Evolutionary conservation across 352 stramenopile species (phyloP), one percentile per base, ranked within the genome.

Genomic region (Thalassiosira exigua): DNA sequence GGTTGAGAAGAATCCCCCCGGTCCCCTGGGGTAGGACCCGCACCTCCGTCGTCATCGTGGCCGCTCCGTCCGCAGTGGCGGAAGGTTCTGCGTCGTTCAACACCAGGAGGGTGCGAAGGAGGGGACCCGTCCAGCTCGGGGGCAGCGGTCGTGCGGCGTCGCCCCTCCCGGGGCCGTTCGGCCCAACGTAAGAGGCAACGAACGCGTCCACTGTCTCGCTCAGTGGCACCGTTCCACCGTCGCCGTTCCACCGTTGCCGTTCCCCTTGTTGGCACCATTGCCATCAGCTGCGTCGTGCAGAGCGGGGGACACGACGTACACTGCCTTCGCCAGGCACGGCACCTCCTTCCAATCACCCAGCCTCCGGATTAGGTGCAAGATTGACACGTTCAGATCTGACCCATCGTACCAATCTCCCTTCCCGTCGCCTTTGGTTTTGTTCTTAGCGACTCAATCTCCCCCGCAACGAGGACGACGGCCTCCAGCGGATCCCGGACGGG

Each of bases 271-370:
- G n/a, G n/a, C n/a, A n/a, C n/a, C n/a, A n/a, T n/a, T n/a, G 12
- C 29, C 32, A 72, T 54, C 4, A 12, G 7, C 24, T 30, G 62
- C 42, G 7, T 24, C 27, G 19, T 54, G 51, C 32, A n/a, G 33
- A 29, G 41, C 59, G 12, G 83, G 86, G 41, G 84, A 82, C 9
- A 93, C 86, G 36, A 93, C 17, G n/a, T 88, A 78, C 14, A 93
- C 41, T 17, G 74, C 84, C 65, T 93, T 93, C 26, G 84, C 77
- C 14, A 93, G 57, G 86, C 88, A 93, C 27, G 84, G 84, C 53
- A 54, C 79, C 58, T 74, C 30, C 3, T 69, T 62, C n/a, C 69
- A 56, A 69, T 73, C 65, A 7, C 77, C 67, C 50, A 93, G 64
- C 33, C 61, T 30, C 39, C 81, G 4, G n/a, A 92, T 84, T 9